These are phyloP conservation scores for Monosporascus sp. DNA, from an alignment of 2,329 filamentous ascomycete species.

Conservation along the genomic window DNA sequence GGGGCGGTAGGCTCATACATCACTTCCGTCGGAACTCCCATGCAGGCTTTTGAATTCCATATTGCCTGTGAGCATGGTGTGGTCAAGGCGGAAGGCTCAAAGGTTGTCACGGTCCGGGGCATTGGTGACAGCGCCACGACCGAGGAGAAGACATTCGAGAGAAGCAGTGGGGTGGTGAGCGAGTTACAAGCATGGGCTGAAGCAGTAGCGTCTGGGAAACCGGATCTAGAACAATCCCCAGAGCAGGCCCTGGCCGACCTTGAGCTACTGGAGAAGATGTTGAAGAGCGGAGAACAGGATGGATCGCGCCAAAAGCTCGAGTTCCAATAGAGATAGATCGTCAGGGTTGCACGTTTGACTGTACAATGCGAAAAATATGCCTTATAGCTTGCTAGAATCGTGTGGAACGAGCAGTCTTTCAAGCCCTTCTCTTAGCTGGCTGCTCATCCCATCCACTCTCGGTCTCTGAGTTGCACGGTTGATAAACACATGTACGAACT, in stretches of 20 bases:
- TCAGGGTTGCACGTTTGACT: neutral
- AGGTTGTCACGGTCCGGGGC: conserved; percentile 35
- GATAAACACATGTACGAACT: conserved; percentile 87
- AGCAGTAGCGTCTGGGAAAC: conserved; percentile 40
- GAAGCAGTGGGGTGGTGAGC: conserved; percentile 48
- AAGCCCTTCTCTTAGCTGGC: conserved; percentile 52
- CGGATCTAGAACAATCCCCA: conserved; percentile 45
- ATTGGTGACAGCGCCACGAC: conserved; percentile 30
- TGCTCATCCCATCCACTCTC: conserved; percentile 57
- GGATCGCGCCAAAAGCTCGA: conserved; percentile 35
- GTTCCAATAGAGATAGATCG: conserved; percentile 25
- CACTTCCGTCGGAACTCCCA: conserved; percentile 51
- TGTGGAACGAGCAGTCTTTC: conserved; percentile 43
- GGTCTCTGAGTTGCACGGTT: conserved; percentile 66
- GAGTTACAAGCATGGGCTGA: conserved; percentile 59
- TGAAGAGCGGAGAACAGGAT: conserved; percentile 39
- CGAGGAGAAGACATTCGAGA: conserved; percentile 40
- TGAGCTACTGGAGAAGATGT: conserved; percentile 50
- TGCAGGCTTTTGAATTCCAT: conserved; percentile 47
- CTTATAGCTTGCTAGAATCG: conserved; percentile 21
- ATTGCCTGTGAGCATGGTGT: conserved; percentile 53
- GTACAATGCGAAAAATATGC: neutral
- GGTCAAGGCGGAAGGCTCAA: conserved; percentile 41
- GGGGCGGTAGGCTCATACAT: conserved; percentile 53
- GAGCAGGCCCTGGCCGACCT: conserved; percentile 57